Base-by-base conservation (phyloP, 2,329 filamentous ascomycete species). In the Monosporascus sp. region DNA sequence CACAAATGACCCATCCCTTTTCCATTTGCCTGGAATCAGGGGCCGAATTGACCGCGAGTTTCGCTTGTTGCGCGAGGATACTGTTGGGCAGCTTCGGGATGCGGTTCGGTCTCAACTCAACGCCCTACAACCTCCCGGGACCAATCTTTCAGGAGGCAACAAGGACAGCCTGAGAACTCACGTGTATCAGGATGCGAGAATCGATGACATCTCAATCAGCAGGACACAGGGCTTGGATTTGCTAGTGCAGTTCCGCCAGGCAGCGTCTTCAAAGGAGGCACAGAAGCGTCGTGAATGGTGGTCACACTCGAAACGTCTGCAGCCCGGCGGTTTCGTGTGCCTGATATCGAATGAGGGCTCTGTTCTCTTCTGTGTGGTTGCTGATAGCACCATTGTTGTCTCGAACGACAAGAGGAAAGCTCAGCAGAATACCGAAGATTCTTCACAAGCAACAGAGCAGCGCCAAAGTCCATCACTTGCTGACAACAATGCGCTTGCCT, bases 11-110 rank as follows among this genome's bases (percentile, higher is more conserved):
- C 60, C 72, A 2, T 61, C 65, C 0, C 65, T 67, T 8, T 72
- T 70, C 53, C 73, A 79, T 57, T 62, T 72, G 17, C 58, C 63
- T 3, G 75, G 77, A 1, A 70, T 78, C 11, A 65, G 63, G 5
- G 78, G 79, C 2, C 71, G 79, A 1, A 62, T 84, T 0, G 80
- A 84, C 61, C 69, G 75, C 51, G 75, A 83, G 51, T 84, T 84
- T 48, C 74, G 81, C 17, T 72, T 84, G 1, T 62, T 83, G 1
- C 72, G 80, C 2, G 78, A 83, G 63, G 80, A 84, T 57, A 80
- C 75, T 0, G 68, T 83, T 2, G 78, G 78, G 0, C 75, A 80
- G 53, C 67, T 84, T 5, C 70, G 78, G 38, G 76, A 82, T 58
- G 72, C 72, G 1, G 72, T 80, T 2, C 69, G 70, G 40, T 57